A percentile compares a stretch with the other conserved stretches of the same genome.
Evolutionary conservation across 805 yeast species (phyloP).

Genomic region (Saturnispora saitoi): DNA sequence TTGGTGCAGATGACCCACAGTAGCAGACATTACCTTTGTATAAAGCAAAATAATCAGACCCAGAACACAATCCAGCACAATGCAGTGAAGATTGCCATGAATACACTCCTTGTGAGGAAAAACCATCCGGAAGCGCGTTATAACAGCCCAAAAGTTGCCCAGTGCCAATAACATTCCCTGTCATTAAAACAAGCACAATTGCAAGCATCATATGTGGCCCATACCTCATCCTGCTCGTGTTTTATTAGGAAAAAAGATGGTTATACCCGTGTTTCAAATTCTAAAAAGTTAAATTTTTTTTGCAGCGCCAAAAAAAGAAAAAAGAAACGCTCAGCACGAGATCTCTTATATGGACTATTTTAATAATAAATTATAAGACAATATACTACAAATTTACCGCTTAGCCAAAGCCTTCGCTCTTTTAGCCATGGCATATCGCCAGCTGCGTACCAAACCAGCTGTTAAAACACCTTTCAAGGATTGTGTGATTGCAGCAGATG

Average conservation of each 20-base stretch:
- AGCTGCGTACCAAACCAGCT: constrained; percentile 70
- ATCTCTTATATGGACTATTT: neutral
- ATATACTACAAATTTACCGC: neutral
- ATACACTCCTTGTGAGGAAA: constrained; percentile 38
- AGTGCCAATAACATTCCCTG: constrained; percentile 2
- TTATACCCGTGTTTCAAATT: neutral
- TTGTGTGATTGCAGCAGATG: constrained; percentile 64
- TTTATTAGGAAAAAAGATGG: neutral
- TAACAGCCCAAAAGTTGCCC: constrained; percentile 31
- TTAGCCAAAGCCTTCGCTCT: constrained; percentile 25
- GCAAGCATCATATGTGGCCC: neutral
- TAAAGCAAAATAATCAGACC: constrained; percentile 41
- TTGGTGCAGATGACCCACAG: constrained; percentile 48
- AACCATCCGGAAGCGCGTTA: constrained; percentile 29
- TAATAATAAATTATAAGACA: neutral
- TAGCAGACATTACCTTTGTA: constrained; percentile 50
- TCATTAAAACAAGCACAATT: neutral
- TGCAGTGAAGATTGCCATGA: constrained; percentile 51
- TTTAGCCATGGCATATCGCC: constrained; percentile 72
- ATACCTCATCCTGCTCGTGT: constrained; percentile 1
- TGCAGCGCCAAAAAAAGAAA: neutral
- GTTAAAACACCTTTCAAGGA: constrained; percentile 76
- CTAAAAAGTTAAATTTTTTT: neutral
- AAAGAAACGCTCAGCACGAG: neutral
- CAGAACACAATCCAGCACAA: constrained; percentile 39